Conservation (phyloP, 2,329 filamentous ascomycete genomes). For the Ophiostoma ips region DNA sequence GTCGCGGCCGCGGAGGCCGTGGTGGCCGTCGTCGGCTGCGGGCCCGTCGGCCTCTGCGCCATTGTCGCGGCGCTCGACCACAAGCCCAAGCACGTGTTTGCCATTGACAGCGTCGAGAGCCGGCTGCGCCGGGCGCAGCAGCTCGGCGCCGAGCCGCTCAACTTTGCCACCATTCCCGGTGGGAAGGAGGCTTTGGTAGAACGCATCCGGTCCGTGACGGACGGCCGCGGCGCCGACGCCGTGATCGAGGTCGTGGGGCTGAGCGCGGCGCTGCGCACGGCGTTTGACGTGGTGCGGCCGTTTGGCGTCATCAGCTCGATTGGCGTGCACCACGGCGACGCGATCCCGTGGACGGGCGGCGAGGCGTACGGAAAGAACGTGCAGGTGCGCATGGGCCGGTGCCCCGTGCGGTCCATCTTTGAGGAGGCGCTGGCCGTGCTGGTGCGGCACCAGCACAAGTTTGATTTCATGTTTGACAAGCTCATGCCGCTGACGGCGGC, state of each 20-base stretch:
- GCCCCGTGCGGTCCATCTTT: constrained; percentile 60
- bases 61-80: constrained; percentile 63
- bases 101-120: constrained; percentile 63
- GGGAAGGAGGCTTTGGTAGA: constrained; percentile 51
- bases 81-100: constrained; percentile 61
- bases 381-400: constrained; percentile 61
- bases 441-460: constrained; percentile 49
- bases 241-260: constrained; percentile 68
- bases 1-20: constrained; percentile 48
- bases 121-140: constrained; percentile 58
- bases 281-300: constrained; percentile 56
- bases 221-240: constrained; percentile 72
- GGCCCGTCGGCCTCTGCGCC: constrained; percentile 74
- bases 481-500: constrained; percentile 57
- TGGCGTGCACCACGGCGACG: constrained; percentile 57
- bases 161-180: constrained; percentile 54
- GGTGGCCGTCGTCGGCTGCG: constrained; percentile 72
- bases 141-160: constrained; percentile 71
- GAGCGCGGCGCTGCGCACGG: constrained; percentile 53
- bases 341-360: constrained; percentile 50
- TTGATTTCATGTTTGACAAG: constrained; percentile 62
- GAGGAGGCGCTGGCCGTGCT: constrained; percentile 49
- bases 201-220: constrained; percentile 21
- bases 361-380: constrained; percentile 61
- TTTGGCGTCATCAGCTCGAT: constrained; percentile 64